Conservation (phyloP, 2,329 filamentous ascomycete species). For the Cercospora berteroae region DNA sequence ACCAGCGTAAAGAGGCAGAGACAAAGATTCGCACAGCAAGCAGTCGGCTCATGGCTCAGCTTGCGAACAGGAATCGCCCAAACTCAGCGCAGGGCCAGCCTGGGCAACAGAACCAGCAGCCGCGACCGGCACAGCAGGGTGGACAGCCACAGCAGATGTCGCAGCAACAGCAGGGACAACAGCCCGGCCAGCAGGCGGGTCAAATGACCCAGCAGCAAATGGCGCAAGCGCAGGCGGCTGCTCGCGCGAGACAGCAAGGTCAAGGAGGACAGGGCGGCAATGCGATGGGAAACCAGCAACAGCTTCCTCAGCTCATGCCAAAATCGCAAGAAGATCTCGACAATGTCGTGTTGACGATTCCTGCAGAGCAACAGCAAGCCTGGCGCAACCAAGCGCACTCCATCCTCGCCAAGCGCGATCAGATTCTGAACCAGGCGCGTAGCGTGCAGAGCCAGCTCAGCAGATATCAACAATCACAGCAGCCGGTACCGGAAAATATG, state of each 20-base stretch:
- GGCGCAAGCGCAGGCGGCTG: slow-evolving; percentile 15
- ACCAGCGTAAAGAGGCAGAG: slow-evolving; percentile 51
- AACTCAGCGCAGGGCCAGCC: slow-evolving; percentile 22
- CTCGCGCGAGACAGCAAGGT: slow-evolving; percentile 15
- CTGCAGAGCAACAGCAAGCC: slow-evolving; percentile 15
- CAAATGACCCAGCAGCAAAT: slow-evolving; percentile 17
- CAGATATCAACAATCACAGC: slow-evolving; percentile 16
- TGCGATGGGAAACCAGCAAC: slow-evolving; percentile 3
- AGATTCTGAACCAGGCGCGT: slow-evolving; percentile 15
- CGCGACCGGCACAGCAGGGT: slow-evolving; percentile 20
- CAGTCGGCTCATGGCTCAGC: slow-evolving; percentile 45
- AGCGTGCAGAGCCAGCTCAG: slow-evolving; percentile 14
- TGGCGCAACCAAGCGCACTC: slow-evolving; percentile 17
- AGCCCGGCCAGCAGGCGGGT: not conserved
- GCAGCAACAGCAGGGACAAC: slow-evolving; percentile 11
- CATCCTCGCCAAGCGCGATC: slow-evolving; percentile 19
- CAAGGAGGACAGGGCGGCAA: slow-evolving; percentile 12
- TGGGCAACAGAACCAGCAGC: slow-evolving; percentile 15
- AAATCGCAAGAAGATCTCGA: slow-evolving; percentile 17
- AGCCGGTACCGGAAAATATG: slow-evolving; percentile 12
- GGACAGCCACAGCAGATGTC: slow-evolving; percentile 15
- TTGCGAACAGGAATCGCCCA: slow-evolving; percentile 24
- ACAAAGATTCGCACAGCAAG: slow-evolving; percentile 50
- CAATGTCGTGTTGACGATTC: slow-evolving; percentile 10
- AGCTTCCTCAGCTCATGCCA: slow-evolving; percentile 8